These are phyloP conservation scores for Brassica nigra DNA, from an alignment of 345 rosid genomes.

Conservation along the genomic window DNA sequence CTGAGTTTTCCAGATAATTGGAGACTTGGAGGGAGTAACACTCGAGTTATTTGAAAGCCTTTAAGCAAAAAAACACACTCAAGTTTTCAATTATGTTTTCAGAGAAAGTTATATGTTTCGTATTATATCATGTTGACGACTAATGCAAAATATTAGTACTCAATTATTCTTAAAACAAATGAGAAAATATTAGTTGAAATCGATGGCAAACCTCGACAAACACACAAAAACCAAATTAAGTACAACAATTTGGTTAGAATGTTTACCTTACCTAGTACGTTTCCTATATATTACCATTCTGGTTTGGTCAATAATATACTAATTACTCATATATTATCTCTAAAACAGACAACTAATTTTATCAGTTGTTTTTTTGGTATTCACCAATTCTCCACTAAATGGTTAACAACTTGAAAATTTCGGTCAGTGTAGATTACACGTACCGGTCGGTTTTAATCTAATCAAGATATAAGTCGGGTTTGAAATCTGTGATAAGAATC, in stretches of 20 bases:
- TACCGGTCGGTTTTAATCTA: neutral
- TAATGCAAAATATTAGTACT: neutral
- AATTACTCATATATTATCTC: neutral
- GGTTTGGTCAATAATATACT: neutral
- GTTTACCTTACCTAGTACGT: neutral
- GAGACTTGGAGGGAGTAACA: neutral
- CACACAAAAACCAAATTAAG: neutral
- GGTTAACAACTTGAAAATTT: neutral
- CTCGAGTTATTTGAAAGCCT: neutral
- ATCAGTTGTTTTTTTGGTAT: neutral
- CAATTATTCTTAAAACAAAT: neutral
- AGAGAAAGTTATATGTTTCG: neutral
- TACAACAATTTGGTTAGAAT: slow-evolving; percentile 1
- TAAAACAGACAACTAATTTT: neutral
- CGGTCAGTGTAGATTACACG: slow-evolving; percentile 4
- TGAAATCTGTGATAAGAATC: neutral
- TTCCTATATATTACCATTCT: neutral
- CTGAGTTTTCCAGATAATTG: neutral
- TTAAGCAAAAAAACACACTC: neutral
- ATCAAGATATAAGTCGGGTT: slow-evolving; percentile 3
- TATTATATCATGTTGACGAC: neutral
- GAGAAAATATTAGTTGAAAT: neutral
- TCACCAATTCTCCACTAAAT: neutral
- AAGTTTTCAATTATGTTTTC: neutral
- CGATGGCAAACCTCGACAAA: slow-evolving; percentile 1